Evolutionary conservation across 139 green algal species (phyloP).

Genomic region (Limnomonas spitsbergensis): DNA sequence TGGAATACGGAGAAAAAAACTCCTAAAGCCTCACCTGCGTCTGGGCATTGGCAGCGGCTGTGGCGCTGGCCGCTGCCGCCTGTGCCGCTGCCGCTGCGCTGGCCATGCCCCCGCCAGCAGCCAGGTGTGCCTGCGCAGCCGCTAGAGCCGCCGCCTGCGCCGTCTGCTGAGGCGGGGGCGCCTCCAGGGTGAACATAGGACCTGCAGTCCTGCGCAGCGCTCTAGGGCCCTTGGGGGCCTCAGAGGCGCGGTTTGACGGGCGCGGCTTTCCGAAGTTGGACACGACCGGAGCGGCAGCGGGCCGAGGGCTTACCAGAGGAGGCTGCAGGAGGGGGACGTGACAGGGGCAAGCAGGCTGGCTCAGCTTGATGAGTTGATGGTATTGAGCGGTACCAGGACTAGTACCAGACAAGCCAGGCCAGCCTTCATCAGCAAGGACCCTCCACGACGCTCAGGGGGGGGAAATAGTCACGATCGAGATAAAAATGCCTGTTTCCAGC

Average conservation of each 20-base stretch:
- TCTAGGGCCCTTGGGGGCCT: background rate
- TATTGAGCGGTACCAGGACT: background rate
- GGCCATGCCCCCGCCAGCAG: background rate
- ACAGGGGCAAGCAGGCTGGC: too few species aligned
- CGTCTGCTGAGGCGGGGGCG: background rate
- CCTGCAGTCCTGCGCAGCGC: background rate
- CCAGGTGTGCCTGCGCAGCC: background rate
- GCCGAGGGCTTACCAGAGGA: background rate
- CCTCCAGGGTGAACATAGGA: slow-evolving; percentile 1
- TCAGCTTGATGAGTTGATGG: background rate
- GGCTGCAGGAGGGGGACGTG: background rate
- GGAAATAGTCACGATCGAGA: too few species aligned
- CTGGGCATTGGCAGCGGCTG: background rate
- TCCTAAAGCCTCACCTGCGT: background rate
- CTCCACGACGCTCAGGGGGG: too few species aligned
- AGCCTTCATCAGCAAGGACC: too few species aligned
- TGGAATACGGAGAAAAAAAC: too few species aligned
- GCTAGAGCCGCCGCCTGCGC: background rate
- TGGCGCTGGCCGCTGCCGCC: background rate
- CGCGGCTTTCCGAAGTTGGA: background rate
- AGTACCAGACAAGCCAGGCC: background rate
- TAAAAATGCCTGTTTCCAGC: too few species aligned
- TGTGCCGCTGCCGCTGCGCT: slow-evolving; percentile 8
- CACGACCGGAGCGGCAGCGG: background rate
- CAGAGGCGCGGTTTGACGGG: background rate